Conservation (phyloP, 1,284 basidiomycete species). For the Sporisorium reilianum region DNA sequence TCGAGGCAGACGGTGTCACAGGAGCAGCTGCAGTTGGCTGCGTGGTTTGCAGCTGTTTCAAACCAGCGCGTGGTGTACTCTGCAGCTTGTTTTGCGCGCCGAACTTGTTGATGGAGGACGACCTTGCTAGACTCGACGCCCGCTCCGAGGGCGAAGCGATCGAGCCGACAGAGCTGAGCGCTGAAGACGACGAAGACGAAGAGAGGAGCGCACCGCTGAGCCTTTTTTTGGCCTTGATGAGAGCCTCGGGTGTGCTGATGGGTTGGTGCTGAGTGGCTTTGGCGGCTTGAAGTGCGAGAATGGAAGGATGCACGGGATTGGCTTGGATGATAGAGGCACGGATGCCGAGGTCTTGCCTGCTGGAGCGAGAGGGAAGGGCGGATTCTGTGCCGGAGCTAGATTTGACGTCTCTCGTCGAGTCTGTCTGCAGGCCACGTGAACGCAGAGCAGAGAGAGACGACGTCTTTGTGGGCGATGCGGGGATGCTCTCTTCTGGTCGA, state of each 20-base stretch:
- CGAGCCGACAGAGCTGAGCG: background rate
- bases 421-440: slow-evolving; percentile 19
- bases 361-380: background rate
- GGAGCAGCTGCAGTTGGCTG: background rate
- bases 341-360: slow-evolving; percentile 33
- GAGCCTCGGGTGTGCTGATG: slow-evolving; percentile 45
- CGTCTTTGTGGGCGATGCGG: slow-evolving; percentile 14
- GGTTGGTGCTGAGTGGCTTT: slow-evolving; percentile 30
- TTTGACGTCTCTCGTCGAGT: slow-evolving; percentile 6
- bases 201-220: slow-evolving; percentile 31
- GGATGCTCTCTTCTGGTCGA: background rate
- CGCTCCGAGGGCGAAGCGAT: slow-evolving; percentile 14
- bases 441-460: slow-evolving; percentile 25
- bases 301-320: slow-evolving; percentile 37
- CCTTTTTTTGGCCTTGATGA: slow-evolving; percentile 43
- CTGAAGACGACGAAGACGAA: slow-evolving; percentile 18
- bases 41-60: background rate
- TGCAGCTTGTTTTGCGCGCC: slow-evolving; percentile 14
- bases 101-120: slow-evolving; percentile 10
- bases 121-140: slow-evolving; percentile 11
- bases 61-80: slow-evolving; percentile 2
- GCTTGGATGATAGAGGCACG: slow-evolving; percentile 35
- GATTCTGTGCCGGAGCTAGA: background rate
- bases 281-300: slow-evolving; percentile 28
- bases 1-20: slow-evolving; percentile 3